Conservation (phyloP, 1,139 yeast species). For the Suhomyces wounanorum region DNA sequence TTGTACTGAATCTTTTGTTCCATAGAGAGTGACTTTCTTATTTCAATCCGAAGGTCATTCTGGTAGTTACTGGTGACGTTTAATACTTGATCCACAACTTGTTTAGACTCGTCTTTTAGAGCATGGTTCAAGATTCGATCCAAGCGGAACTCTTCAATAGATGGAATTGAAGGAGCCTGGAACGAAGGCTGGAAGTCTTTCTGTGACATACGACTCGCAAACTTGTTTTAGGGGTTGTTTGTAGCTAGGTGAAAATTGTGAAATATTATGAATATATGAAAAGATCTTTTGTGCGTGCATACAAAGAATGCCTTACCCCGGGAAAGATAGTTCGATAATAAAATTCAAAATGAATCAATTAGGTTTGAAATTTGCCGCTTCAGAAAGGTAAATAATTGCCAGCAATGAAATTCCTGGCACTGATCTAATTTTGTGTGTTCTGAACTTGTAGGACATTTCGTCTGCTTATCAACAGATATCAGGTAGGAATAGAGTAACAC, state of each 20-base stretch:
- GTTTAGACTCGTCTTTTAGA: slow-evolving; percentile 34
- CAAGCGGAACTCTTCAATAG: slow-evolving; percentile 42
- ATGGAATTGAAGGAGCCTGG: slow-evolving; percentile 27
- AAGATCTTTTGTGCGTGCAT: neutral
- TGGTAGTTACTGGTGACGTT: slow-evolving; percentile 40
- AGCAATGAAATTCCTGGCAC: neutral
- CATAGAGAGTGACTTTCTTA: slow-evolving; percentile 35
- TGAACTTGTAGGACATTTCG: neutral
- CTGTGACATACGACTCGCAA: slow-evolving; percentile 3
- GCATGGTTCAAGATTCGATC: slow-evolving; percentile 37
- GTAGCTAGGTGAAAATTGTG: neutral
- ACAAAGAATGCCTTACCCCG: neutral
- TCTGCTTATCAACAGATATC: neutral
- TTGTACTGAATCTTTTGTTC: slow-evolving; percentile 43
- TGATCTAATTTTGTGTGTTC: neutral
- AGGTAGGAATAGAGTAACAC: neutral
- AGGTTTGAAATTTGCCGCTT: too few relatives aligned
- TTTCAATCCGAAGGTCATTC: slow-evolving; percentile 41
- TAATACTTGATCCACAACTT: slow-evolving; percentile 35
- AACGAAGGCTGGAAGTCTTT: slow-evolving; percentile 20
- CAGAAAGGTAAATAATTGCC: neutral
- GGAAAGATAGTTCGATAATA: neutral
- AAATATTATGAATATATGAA: neutral
- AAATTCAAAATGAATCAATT: neutral
- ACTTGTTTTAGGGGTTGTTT: neutral